These are phyloP conservation scores for Areca catechu DNA, from an alignment of 176 grass and related monocot species.

Conservation along the genomic window DNA sequence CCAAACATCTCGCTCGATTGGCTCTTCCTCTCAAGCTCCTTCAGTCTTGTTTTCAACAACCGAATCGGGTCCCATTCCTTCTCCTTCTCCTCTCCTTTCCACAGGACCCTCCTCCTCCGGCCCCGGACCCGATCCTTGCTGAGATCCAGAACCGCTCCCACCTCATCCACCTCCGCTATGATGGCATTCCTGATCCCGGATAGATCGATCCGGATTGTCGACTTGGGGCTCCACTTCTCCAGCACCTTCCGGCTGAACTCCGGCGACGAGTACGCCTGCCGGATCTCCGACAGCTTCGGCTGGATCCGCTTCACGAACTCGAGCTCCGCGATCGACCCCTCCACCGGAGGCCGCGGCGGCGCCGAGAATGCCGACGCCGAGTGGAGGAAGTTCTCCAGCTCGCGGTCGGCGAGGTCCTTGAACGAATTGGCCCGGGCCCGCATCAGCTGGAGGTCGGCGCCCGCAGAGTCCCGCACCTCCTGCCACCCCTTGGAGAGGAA, in stretches of 20 bases:
- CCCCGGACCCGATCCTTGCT: neutral
- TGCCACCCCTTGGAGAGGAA: slow-evolving; percentile 61
- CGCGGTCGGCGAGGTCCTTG: slow-evolving; percentile 22
- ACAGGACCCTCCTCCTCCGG: neutral
- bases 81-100: slow-evolving; percentile 21
- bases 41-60: slow-evolving; percentile 51
- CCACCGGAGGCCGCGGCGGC: slow-evolving; percentile 12
- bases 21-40: slow-evolving; percentile 55
- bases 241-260: slow-evolving; percentile 38
- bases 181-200: slow-evolving; percentile 65
- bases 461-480: slow-evolving; percentile 48
- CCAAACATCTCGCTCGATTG: slow-evolving; percentile 58
- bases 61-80: slow-evolving; percentile 79
- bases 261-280: slow-evolving; percentile 32
- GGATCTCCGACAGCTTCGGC: slow-evolving; percentile 42
- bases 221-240: slow-evolving; percentile 41
- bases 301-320: slow-evolving; percentile 35
- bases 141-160: slow-evolving; percentile 7
- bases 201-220: slow-evolving; percentile 55
- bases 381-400: slow-evolving; percentile 63
- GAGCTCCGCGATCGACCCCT: slow-evolving; percentile 24
- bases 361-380: slow-evolving; percentile 41
- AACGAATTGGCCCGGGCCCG: slow-evolving; percentile 43
- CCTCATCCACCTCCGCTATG: slow-evolving; percentile 42
- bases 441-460: slow-evolving; percentile 56